These are phyloP conservation scores for Amauroascus verrucosus DNA, from an alignment of 2,329 filamentous ascomycete genomes.

Conservation along the genomic window DNA sequence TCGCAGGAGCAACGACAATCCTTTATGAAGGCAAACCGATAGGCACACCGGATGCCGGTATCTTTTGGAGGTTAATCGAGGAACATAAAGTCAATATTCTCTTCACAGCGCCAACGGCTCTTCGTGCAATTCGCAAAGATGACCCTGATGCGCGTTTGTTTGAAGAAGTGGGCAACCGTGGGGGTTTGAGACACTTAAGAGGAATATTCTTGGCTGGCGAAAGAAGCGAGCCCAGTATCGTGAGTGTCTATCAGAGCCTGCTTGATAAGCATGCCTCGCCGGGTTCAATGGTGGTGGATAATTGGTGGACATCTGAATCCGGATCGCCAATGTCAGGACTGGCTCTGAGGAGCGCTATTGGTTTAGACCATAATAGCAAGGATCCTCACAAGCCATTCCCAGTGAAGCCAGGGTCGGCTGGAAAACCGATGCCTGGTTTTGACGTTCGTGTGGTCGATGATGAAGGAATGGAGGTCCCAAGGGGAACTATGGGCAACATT, in stretches of 20 bases:
- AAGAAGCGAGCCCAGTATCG: slow-evolving; percentile 74
- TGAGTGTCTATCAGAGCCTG: slow-evolving; percentile 68
- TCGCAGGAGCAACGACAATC: slow-evolving; percentile 75
- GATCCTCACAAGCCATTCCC: slow-evolving; percentile 40
- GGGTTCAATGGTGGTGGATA: slow-evolving; percentile 55
- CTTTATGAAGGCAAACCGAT: slow-evolving; percentile 92
- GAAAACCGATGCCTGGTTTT: slow-evolving; percentile 85
- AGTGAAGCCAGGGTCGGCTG: slow-evolving; percentile 76
- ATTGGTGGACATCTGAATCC: slow-evolving; percentile 65
- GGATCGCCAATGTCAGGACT: slow-evolving; percentile 59
- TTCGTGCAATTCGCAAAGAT: slow-evolving; percentile 77
- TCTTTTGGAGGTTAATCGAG: slow-evolving; percentile 78
- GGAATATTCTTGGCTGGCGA: slow-evolving; percentile 82
- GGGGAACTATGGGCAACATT: slow-evolving; percentile 79
- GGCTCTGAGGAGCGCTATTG: slow-evolving; percentile 53
- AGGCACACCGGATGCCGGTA: slow-evolving; percentile 75
- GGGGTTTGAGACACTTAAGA: slow-evolving; percentile 60
- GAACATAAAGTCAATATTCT: slow-evolving; percentile 76
- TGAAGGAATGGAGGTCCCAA: slow-evolving; percentile 58
- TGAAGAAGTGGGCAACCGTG: slow-evolving; percentile 51
- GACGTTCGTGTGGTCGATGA: slow-evolving; percentile 80
- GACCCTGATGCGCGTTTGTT: slow-evolving; percentile 65
- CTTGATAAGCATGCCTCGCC: slow-evolving; percentile 55
- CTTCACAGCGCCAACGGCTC: slow-evolving; percentile 78
- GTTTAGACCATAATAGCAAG: slow-evolving; percentile 41